A percentile compares a stretch with the other conserved stretches of the same genome.
These are phyloP conservation scores for Coleophoma cylindrospora DNA, from an alignment of 2,329 filamentous ascomycete genomes.

Conservation along the genomic window DNA sequence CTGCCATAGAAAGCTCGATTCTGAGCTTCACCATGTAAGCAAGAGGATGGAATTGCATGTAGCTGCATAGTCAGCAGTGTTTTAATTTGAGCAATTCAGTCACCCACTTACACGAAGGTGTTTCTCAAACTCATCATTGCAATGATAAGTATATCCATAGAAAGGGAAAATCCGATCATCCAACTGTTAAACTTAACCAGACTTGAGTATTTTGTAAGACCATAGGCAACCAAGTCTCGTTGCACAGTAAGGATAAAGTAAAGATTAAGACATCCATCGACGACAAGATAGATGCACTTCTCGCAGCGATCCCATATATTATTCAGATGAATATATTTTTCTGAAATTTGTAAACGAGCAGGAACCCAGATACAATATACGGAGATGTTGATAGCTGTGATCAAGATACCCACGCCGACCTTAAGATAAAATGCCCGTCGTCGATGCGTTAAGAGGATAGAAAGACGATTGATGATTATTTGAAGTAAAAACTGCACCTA, in stretches of 20 bases:
- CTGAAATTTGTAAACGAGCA: slow-evolving; percentile 27
- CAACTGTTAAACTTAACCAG: slow-evolving; percentile 33
- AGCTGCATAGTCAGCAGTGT: slow-evolving; percentile 11
- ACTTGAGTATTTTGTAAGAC: slow-evolving; percentile 32
- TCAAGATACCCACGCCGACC: slow-evolving; percentile 26
- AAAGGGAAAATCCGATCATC: slow-evolving; percentile 32
- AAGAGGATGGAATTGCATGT: slow-evolving; percentile 34
- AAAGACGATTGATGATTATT: slow-evolving; percentile 48
- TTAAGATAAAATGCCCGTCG: slow-evolving; percentile 4
- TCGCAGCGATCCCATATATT: slow-evolving; percentile 41
- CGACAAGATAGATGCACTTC: slow-evolving; percentile 43
- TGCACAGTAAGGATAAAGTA: slow-evolving; percentile 41
- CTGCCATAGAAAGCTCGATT: slow-evolving; percentile 36
- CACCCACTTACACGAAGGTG: neutral
- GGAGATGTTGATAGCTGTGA: slow-evolving; percentile 42
- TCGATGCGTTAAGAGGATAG: slow-evolving; percentile 32
- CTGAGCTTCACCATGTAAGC: slow-evolving; percentile 35
- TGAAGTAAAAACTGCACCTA: slow-evolving; percentile 45
- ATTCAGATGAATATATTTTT: slow-evolving; percentile 5
- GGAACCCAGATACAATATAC: slow-evolving; percentile 50
- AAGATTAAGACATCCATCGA: slow-evolving; percentile 44
- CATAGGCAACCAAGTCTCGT: slow-evolving; percentile 27
- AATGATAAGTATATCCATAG: slow-evolving; percentile 28
- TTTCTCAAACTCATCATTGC: neutral
- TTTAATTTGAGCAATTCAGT: slow-evolving; percentile 18